Base-by-base conservation (phyloP, 1,284 basidiomycete species). In the Tilletia walkeri region DNA sequence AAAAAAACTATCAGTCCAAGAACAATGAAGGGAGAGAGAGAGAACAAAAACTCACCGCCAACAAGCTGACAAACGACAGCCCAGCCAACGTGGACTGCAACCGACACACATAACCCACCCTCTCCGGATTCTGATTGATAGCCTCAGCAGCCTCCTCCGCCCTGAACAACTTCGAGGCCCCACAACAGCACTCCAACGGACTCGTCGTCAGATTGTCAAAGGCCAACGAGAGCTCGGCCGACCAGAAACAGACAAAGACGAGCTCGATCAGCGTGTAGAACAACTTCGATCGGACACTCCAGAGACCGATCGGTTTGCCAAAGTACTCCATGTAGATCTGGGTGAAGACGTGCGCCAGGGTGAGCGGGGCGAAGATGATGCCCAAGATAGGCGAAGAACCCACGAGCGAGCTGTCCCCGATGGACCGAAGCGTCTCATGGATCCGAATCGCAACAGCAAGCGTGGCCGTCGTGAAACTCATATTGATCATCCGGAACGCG, bases 121-220 rank as follows among this genome's bases (percentile, higher is more conserved):
- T 34, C 39, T 53, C 36, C 16, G 73, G 73, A 39, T 80, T 61
- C 2, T 30, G 18, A 14, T 69, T 65, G 30, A 82, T 73, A 50
- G 84, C 84, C 84, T 83, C 84, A 84, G 9, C 54, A 63, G 68
- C 71, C 72, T 80, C 24, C 69, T 69, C 4, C 66, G 73, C 84
- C 86, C 90, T 84, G 6, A 88, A 86, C 20, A 86, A 89, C 47
- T 85, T 89, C 87, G 78, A 75, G 36, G 74, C 78, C 24, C 69
- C 71, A 24, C 34, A 48, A 34, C 48, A 50, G 30, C 93, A 95
- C 47, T 90, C 89, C 69, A 95, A 88, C 38, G 89, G 86, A 39
- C 92, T 92, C 3, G 93, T 94, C 84, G 94, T 93, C 84, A 91
- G 93, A 81, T 95, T 93, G 86, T 95, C 92, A 83, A 95, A 92